Conservation (phyloP, 2,329 filamentous ascomycete genomes). For the Colletotrichum agaves region DNA sequence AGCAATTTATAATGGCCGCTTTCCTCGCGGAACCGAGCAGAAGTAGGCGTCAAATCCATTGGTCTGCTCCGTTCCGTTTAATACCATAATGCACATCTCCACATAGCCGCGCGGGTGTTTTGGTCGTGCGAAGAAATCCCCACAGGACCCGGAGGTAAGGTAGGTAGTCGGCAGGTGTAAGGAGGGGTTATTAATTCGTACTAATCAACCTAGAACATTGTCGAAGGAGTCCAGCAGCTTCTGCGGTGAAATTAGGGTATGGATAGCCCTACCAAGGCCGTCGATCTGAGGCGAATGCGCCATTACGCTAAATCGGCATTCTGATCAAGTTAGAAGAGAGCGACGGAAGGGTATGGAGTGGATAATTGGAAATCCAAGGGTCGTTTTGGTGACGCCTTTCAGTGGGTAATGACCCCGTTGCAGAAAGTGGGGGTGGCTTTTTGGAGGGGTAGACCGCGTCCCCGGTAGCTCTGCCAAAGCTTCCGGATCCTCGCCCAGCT, state of each 20-base stretch:
- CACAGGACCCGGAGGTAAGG: neutral
- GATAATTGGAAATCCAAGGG: neutral
- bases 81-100: neutral
- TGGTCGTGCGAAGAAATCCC: neutral
- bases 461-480: conserved; percentile 1
- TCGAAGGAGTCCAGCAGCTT: neutral
- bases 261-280: neutral
- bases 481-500: conserved; percentile 23
- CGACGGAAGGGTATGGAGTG: neutral
- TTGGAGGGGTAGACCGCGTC: conserved; percentile 25
- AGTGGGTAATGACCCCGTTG: conserved; percentile 7
- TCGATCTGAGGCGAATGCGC: neutral
- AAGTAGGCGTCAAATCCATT: too few relatives aligned
- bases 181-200: conserved; percentile 16
- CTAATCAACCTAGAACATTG: neutral
- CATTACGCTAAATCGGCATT: neutral
- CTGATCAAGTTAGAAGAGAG: neutral
- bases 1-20: too few relatives aligned
- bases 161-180: neutral
- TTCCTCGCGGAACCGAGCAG: too few relatives aligned
- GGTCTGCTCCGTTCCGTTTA: neutral
- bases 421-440: conserved; percentile 29
- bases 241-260: neutral
- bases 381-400: conserved; percentile 1
- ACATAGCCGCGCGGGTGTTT: conserved; percentile 14